Evolutionary conservation across 768 basidiomycete genomes (phyloP).

Genomic region (Xerocomellus chrysenteron): DNA sequence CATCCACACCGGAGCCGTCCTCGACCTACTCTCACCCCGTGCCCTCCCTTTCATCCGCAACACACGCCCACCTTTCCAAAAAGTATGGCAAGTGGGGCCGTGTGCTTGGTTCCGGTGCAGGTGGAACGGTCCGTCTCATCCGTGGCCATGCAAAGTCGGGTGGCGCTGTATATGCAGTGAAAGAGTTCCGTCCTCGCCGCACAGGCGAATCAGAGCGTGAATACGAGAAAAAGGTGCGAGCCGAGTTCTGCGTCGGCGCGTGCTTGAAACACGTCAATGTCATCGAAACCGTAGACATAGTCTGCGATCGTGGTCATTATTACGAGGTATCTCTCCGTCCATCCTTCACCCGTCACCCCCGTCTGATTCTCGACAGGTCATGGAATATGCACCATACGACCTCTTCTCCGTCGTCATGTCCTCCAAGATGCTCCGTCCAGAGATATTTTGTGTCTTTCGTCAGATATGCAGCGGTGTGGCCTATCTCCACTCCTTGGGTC

Average conservation of each 20-base stretch:
- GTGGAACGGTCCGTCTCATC: constrained; percentile 97
- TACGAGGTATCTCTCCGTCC: constrained; percentile 72
- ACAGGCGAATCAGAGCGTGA: constrained; percentile 90
- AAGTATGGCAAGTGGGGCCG: constrained; percentile 99
- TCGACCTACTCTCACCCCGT: constrained; percentile 38
- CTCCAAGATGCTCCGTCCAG: constrained; percentile 95
- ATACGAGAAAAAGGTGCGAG: constrained; percentile 99
- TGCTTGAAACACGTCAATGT: constrained; percentile 94
- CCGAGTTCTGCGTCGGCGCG: constrained; percentile 97
- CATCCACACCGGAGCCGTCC: constrained; percentile 21
- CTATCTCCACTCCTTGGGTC: constrained; percentile 95
- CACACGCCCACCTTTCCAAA: constrained; percentile 90
- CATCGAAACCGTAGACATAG: constrained; percentile 97
- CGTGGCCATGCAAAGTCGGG: constrained; percentile 82
- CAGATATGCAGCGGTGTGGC: constrained; percentile 98
- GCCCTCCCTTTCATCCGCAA: constrained; percentile 73
- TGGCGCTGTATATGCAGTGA: constrained; percentile 88
- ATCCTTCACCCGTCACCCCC: neutral
- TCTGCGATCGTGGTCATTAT: constrained; percentile 95
- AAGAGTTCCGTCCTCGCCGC: constrained; percentile 93
- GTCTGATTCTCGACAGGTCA: constrained; percentile 60
- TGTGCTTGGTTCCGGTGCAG: constrained; percentile 92
- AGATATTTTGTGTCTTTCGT: constrained; percentile 98
- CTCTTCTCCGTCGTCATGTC: constrained; percentile 99
- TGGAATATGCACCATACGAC: constrained; percentile 99